Conservation (phyloP, 768 basidiomycete species). For the Gautieria morchelliformis region DNA sequence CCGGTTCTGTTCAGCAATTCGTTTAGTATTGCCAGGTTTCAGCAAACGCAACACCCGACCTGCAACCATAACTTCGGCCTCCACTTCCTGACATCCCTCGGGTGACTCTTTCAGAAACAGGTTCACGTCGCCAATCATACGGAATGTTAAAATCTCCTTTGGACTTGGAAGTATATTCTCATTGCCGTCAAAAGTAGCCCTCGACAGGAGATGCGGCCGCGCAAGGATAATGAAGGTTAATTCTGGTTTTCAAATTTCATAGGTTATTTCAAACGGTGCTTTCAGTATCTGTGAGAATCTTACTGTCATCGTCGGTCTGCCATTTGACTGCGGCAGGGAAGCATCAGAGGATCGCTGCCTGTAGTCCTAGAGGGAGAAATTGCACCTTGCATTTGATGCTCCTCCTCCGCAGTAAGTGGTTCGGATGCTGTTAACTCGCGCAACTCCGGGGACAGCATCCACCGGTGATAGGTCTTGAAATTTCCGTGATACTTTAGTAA, state of each 20-base stretch:
- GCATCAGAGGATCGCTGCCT: neutral
- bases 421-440: conserved; percentile 78
- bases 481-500: neutral
- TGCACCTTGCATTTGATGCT: conserved; percentile 82
- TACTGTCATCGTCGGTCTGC: conserved; percentile 79
- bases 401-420: conserved; percentile 68
- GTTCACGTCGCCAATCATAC: conserved; percentile 91
- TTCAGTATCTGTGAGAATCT: conserved; percentile 13
- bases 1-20: conserved; percentile 35
- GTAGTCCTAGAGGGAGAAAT: neutral
- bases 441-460: conserved; percentile 76
- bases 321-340: conserved; percentile 54
- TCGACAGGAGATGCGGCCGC: conserved; percentile 15
- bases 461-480: conserved; percentile 68
- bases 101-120: conserved; percentile 62
- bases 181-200: neutral
- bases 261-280: neutral
- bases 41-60: conserved; percentile 31
- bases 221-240: conserved; percentile 85
- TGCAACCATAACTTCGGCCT: conserved; percentile 91
- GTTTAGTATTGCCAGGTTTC: neutral
- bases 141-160: conserved; percentile 24
- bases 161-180: conserved; percentile 4
- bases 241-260: conserved; percentile 30
- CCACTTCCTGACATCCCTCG: conserved; percentile 42